These are phyloP conservation scores for Lolium multiflorum DNA, from an alignment of 176 grass and related monocot genomes.

Conservation along the genomic window DNA sequence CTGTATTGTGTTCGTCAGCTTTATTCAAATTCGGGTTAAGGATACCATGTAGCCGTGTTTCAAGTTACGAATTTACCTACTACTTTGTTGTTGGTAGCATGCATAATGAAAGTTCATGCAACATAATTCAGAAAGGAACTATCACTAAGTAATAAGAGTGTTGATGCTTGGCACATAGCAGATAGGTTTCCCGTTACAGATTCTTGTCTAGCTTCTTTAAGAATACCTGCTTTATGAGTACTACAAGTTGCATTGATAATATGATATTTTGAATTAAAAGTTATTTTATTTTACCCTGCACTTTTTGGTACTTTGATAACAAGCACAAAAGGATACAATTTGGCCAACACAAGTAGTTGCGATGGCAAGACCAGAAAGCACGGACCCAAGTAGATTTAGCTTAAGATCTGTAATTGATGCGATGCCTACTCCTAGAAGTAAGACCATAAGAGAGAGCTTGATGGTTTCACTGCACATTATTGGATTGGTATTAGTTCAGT, in stretches of 20 bases:
- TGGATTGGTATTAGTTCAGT: conserved; percentile 47
- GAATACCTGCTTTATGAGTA: conserved; percentile 26
- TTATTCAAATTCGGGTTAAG: conserved; percentile 64
- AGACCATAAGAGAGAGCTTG: conserved; percentile 87
- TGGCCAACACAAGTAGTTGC: conserved; percentile 96
- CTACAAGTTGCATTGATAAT: conserved; percentile 19
- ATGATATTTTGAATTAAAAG: not conserved
- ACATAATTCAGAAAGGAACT: conserved; percentile 33
- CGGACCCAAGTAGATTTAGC: conserved; percentile 88
- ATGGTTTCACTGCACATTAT: conserved; percentile 79
- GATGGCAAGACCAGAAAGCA: conserved; percentile 90
- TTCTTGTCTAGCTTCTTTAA: conserved; percentile 26
- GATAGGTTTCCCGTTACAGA: conserved; percentile 10
- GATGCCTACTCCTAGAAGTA: conserved; percentile 96
- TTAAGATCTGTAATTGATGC: conserved; percentile 98
- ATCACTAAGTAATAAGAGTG: conserved; percentile 27
- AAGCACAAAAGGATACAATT: conserved; percentile 82
- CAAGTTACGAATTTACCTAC: not conserved
- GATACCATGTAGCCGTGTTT: conserved; percentile 40
- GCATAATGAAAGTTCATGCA: conserved; percentile 33
- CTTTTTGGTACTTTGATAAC: conserved; percentile 33
- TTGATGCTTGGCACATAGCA: not conserved
- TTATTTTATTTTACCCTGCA: conserved; percentile 14
- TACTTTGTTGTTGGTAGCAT: conserved; percentile 24
- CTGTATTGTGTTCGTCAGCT: conserved; percentile 99